Evolutionary conservation across 306 rosid genomes (phyloP).

Genomic region (Quercus variabilis): DNA sequence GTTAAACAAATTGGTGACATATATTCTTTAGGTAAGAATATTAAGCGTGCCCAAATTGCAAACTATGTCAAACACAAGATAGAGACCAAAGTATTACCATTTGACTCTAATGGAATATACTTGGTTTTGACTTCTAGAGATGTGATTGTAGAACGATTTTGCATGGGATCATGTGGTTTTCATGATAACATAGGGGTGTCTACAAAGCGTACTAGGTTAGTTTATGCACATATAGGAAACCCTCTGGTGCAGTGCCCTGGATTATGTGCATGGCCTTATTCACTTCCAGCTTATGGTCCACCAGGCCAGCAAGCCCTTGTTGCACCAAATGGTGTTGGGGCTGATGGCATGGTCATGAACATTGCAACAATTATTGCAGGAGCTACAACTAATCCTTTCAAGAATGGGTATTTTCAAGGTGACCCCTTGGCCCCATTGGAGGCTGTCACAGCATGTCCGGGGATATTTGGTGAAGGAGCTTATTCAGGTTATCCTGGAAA

Average conservation of each 20-base stretch:
- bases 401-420: slow-evolving; percentile 27
- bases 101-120: slow-evolving; percentile 25
- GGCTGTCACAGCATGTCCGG: slow-evolving; percentile 31
- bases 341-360: slow-evolving; percentile 20
- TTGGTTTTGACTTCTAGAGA: slow-evolving; percentile 29
- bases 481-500: slow-evolving; percentile 33
- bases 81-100: slow-evolving; percentile 14
- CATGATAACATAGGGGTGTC: slow-evolving; percentile 12
- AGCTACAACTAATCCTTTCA: slow-evolving; percentile 29
- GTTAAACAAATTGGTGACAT: slow-evolving; percentile 17
- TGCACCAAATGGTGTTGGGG: slow-evolving; percentile 27
- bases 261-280: slow-evolving; percentile 31
- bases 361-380: slow-evolving; percentile 24
- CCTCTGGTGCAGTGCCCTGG: slow-evolving; percentile 29
- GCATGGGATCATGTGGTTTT: slow-evolving; percentile 34
- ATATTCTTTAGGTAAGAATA: slow-evolving; percentile 23
- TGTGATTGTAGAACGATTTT: slow-evolving; percentile 28
- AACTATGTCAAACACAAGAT: slow-evolving; percentile 15
- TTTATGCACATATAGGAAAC: slow-evolving; percentile 29
- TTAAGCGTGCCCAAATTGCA: slow-evolving; percentile 27
- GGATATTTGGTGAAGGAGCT: slow-evolving; percentile 26
- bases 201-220: not conserved
- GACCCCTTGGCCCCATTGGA: slow-evolving; percentile 23
- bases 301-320: slow-evolving; percentile 9
- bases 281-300: slow-evolving; percentile 16